These are phyloP conservation scores for Calocybe indica DNA, from an alignment of 768 basidiomycete genomes.

Conservation along the genomic window DNA sequence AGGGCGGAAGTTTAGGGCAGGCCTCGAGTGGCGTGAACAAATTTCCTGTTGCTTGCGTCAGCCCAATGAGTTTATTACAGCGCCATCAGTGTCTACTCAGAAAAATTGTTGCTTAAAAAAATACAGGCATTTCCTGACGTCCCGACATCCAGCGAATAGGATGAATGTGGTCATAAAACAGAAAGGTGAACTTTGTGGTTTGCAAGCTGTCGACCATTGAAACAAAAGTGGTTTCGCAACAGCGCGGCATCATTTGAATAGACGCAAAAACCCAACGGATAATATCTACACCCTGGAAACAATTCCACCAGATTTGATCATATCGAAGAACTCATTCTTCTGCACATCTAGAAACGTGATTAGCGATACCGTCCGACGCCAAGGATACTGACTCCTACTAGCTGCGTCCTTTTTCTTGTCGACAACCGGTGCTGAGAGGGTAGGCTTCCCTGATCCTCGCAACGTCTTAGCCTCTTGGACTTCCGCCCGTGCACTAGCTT, in stretches of 20 bases:
- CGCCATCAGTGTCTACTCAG: too few species aligned
- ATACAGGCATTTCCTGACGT: too few species aligned
- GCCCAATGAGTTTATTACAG: neutral
- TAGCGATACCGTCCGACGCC: too few species aligned
- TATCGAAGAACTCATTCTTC: constrained; percentile 74
- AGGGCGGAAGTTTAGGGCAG: constrained; percentile 26
- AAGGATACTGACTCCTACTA: too few species aligned
- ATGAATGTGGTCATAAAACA: too few species aligned
- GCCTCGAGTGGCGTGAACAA: constrained; percentile 4
- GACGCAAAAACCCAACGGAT: neutral
- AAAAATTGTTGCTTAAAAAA: too few species aligned
- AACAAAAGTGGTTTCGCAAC: neutral
- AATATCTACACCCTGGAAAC: constrained; percentile 60
- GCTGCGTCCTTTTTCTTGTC: constrained; percentile 16
- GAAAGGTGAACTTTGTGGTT: too few species aligned
- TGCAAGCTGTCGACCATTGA: neutral
- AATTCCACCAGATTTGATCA: constrained; percentile 76
- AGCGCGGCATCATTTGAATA: neutral
- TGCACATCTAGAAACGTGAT: constrained; percentile 8
- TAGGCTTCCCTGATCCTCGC: constrained; percentile 70
- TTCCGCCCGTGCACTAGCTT: constrained; percentile 45
- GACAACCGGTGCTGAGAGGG: constrained; percentile 58
- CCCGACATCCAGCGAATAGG: too few species aligned
- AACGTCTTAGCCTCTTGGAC: constrained; percentile 54
- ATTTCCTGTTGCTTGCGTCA: neutral